Evolutionary conservation across 805 yeast genomes (phyloP), one percentile per base, ranked within the genome.

Genomic region (Scheffersomyces ergatensis): DNA sequence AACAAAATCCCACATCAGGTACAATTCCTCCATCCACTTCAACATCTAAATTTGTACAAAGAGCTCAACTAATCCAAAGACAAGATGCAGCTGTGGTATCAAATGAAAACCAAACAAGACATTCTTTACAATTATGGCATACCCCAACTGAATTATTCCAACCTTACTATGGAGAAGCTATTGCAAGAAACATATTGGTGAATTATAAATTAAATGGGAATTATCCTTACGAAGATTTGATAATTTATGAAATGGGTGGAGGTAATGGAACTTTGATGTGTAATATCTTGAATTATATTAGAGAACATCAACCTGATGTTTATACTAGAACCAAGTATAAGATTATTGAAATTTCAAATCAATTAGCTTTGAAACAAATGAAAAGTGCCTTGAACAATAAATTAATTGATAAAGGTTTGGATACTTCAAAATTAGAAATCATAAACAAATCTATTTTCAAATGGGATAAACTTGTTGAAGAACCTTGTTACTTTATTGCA

Each of bases 191-290:
- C 62, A 63, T 90, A 15, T 62, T 88, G 40, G 82, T 80, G 7
- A 83, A 85, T 56, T 85, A 83, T 57, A 80, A 82, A 58, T 63
- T 81, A 49, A 82, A 82, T 47, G 67, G 66, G 3, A 65, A 76
- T 32, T 84, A 79, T 50, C 92, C 90, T 0, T 82, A 82, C 53
- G 70, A 75, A 32, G 89, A 86, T 54, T 65, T 92, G 35, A 73
- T 79, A 5, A 85, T 88, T 19, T 89, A 87, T 61, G 96, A 89
- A 62, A 78, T 86, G 72, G 96, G 95, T 44, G 95, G 89, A 16
- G 96, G 96, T 49, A 88, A 88, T 53, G 95, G 95, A 32, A 87
- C 95, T 0, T 61, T 88, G 44, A 88, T 89, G 96, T 58, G 73
- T 39, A 83, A 87, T 53, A 76, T 88, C 9, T 60, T 88, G 46